Base-by-base conservation (phyloP, 768 basidiomycete genomes). In the Neoboletus brunneissimus region DNA sequence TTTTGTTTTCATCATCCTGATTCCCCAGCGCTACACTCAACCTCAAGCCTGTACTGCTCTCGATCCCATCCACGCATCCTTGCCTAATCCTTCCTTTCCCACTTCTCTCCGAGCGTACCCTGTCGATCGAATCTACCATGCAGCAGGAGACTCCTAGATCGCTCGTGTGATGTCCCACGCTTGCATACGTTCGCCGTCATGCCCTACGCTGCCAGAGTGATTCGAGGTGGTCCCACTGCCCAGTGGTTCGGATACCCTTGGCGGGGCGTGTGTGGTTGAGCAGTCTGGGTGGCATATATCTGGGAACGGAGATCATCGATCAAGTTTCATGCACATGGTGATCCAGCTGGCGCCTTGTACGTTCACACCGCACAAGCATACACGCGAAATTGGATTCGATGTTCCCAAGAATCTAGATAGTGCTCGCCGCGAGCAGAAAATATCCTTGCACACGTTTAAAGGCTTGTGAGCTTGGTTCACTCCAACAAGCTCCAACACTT, bases 81-180 rank as follows among this genome's bases (percentile, higher is more conserved):
- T 67, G 15, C 75, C 76, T 3, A 83, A 53, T 51, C 73, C 72
- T 43, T 27, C 27, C 27, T 27, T 27, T 27, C 27, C 27, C 81
- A 77, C 15, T 76, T 76, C 9, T 86, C 83, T 59, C 80, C 81
- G 0, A 83, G 64, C 62, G 79, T 77, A 49, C 27, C 15, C 38
- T 20, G 40, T 12, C 5, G 40, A 40, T 40, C 40, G n/a, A 12
- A 40, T 41, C 20, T 6, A 41, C 22, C 22, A 15, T 22, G 22
- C 41, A 44, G 23, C 8, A 44, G 43, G 8, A 15, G 40, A 25
- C 23, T 25, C 43, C 12, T 42, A 41, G 11, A 15, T 23, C 12
- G 20, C 15, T 22, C 23, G 9, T 15, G 42, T 23, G 42, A 43
- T 16, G 42, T 22, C 27, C 27, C 27, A 27, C 27, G 6, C 5